Evolutionary conservation across 1,139 yeast species (phyloP).

Genomic region (Blastobotrys persicus): DNA sequence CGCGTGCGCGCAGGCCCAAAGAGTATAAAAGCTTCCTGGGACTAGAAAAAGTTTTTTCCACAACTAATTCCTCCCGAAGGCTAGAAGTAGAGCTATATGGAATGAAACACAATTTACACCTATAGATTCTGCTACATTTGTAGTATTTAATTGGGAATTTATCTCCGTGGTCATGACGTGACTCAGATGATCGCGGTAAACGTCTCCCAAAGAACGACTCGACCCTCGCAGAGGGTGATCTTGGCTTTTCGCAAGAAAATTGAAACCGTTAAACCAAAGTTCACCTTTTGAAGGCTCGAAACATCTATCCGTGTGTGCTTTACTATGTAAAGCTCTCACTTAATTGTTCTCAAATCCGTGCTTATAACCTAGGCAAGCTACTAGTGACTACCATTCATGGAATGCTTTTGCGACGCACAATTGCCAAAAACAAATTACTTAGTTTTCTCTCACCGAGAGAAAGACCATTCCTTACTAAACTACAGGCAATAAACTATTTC

Average conservation of each 20-base stretch:
- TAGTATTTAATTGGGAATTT: constrained; percentile 18
- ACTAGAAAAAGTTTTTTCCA: not conserved
- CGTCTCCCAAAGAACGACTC: constrained; percentile 23
- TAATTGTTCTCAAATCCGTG: too few relatives aligned
- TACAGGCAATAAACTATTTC: too few relatives aligned
- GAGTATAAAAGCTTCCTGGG: not conserved
- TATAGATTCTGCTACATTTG: not conserved
- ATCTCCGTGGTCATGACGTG: constrained; percentile 23
- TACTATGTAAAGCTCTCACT: too few relatives aligned
- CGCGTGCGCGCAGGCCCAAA: not conserved
- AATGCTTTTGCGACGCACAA: too few relatives aligned
- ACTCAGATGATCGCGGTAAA: constrained; percentile 21
- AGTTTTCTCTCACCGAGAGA: too few relatives aligned
- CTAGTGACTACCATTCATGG: too few relatives aligned
- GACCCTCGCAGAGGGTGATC: constrained; percentile 10
- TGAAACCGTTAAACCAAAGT: not conserved
- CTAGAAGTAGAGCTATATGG: not conserved
- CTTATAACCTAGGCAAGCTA: too few relatives aligned
- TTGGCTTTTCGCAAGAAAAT: not conserved
- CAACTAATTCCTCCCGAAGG: too few relatives aligned
- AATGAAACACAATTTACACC: not conserved
- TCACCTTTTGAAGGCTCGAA: constrained; percentile 17
- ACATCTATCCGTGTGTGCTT: too few relatives aligned
- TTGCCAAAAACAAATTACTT: too few relatives aligned
- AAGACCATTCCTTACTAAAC: too few relatives aligned